These are phyloP conservation scores for Aspergillus thermomutatus DNA, from an alignment of 2,329 filamentous ascomycete species.

Conservation along the genomic window DNA sequence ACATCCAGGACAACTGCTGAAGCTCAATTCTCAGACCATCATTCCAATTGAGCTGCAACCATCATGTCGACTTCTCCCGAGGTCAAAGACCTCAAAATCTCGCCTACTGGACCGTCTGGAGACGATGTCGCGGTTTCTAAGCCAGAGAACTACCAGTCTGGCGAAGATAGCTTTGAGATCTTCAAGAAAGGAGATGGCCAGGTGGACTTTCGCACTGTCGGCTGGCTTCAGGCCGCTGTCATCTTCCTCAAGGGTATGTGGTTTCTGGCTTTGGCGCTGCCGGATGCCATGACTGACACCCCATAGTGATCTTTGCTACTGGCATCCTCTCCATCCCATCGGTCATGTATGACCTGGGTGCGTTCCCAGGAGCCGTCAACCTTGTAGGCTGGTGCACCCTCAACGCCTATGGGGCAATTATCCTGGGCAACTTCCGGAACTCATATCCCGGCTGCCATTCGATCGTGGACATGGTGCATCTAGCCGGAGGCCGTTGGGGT, in stretches of 20 bases:
- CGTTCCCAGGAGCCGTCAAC: slow-evolving; percentile 15
- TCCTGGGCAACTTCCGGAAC: slow-evolving; percentile 53
- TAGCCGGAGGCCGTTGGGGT: slow-evolving; percentile 48
- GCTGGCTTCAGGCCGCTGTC: slow-evolving; percentile 50
- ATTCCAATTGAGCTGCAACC: neutral
- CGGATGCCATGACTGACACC: neutral
- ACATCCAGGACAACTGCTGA: too few species aligned
- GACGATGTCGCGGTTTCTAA: slow-evolving; percentile 24
- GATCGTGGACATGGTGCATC: slow-evolving; percentile 57
- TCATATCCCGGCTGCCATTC: slow-evolving; percentile 51
- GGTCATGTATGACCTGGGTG: slow-evolving; percentile 16
- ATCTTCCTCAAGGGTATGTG: slow-evolving; percentile 51
- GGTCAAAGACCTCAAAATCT: slow-evolving; percentile 9
- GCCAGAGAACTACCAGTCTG: slow-evolving; percentile 21
- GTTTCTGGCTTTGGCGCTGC: neutral
- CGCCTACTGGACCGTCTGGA: neutral
- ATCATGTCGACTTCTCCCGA: slow-evolving; percentile 3
- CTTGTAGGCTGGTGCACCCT: slow-evolving; percentile 26
- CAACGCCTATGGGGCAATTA: slow-evolving; percentile 44
- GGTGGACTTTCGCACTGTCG: slow-evolving; percentile 53
- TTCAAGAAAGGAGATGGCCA: slow-evolving; percentile 48
- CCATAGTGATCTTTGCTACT: slow-evolving; percentile 26
- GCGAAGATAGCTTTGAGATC: slow-evolving; percentile 38
- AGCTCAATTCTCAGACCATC: neutral
- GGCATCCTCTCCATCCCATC: slow-evolving; percentile 19